Conservation (phyloP, 441 rosid species). For the Arabidopsis lyrata region DNA sequence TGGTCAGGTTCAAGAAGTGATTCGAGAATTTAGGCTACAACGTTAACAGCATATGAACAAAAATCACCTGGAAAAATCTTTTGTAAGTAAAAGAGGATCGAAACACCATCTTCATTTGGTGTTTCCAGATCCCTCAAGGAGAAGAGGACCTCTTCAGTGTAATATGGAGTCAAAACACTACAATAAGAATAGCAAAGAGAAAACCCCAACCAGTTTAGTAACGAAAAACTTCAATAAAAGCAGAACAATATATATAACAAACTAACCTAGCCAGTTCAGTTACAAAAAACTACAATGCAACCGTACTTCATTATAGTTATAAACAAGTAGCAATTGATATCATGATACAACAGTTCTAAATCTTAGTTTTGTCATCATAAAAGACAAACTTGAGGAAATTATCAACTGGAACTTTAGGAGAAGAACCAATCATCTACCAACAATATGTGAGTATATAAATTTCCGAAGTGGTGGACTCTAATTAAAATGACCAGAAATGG, state of each 20-base stretch:
- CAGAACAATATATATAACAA: not conserved
- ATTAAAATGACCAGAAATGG: constrained; percentile 29
- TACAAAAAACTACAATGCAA: constrained; percentile 10
- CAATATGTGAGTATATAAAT: constrained; percentile 10
- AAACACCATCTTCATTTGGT: constrained; percentile 98
- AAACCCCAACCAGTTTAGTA: constrained; percentile 22
- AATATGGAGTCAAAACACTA: constrained; percentile 99
- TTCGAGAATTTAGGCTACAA: constrained; percentile 1
- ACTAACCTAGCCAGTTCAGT: constrained; percentile 4
- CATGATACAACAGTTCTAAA: constrained; percentile 27
- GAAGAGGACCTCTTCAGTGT: constrained; percentile 95
- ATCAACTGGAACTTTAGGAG: constrained; percentile 14
- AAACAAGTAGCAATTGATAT: constrained; percentile 15
- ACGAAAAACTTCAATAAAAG: constrained; percentile 28
- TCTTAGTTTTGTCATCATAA: constrained; percentile 1
- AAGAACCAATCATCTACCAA: constrained; percentile 15
- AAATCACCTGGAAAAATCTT: constrained; percentile 95
- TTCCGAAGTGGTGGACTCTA: not conserved
- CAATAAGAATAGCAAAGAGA: constrained; percentile 37
- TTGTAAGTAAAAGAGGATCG: constrained; percentile 95
- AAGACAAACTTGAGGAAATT: constrained; percentile 6
- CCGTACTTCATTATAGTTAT: not conserved
- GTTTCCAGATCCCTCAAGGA: constrained; percentile 78
- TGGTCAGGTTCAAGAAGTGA: constrained; percentile 21
- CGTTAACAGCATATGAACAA: constrained; percentile 20